A percentile compares a stretch with the other conserved stretches of the same genome.
These are phyloP conservation scores for Pachysandra terminalis DNA, from an alignment of 164 flowering plant genomes.

Conservation along the genomic window DNA sequence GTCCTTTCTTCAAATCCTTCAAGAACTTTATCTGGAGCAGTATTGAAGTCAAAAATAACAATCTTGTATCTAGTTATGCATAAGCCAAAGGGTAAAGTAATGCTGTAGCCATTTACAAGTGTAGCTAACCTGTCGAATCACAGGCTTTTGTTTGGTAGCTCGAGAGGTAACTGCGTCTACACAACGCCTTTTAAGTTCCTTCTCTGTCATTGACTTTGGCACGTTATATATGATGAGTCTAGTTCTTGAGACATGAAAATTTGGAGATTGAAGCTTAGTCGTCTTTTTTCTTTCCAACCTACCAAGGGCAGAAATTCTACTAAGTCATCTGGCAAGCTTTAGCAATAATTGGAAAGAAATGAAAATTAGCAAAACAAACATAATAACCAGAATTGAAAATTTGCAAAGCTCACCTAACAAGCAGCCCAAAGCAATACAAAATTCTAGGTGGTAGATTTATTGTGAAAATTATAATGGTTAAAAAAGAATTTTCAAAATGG, in stretches of 20 bases:
- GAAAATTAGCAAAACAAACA: neutral
- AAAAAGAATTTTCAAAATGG: no score
- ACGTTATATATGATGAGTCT: slow-evolving; percentile 83
- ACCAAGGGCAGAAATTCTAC: slow-evolving; percentile 13
- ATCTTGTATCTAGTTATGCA: no score
- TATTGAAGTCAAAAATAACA: neutral
- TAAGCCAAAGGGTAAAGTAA: neutral
- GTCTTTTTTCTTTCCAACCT: slow-evolving; percentile 70
- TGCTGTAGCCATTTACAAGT: neutral
- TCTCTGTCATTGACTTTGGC: slow-evolving; percentile 79
- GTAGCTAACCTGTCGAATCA: slow-evolving; percentile 70
- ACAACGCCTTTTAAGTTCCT: slow-evolving; percentile 57
- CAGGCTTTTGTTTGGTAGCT: slow-evolving; percentile 84
- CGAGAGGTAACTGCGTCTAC: slow-evolving; percentile 78
- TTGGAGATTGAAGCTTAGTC: slow-evolving; percentile 77
- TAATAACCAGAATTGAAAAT: neutral
- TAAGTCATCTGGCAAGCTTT: neutral
- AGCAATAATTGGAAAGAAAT: neutral
- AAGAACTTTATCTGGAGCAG: slow-evolving; percentile 71
- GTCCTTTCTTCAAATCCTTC: slow-evolving; percentile 52
- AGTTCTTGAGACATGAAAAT: slow-evolving; percentile 84
- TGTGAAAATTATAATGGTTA: no score
- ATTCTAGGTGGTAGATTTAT: no score
- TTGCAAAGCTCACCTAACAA: no score
- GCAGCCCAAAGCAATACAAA: no score